phyloP scores from a whole-genome alignment of 768 basidiomycete genomes.

The Xerocomellus amylosporus region DNA sequence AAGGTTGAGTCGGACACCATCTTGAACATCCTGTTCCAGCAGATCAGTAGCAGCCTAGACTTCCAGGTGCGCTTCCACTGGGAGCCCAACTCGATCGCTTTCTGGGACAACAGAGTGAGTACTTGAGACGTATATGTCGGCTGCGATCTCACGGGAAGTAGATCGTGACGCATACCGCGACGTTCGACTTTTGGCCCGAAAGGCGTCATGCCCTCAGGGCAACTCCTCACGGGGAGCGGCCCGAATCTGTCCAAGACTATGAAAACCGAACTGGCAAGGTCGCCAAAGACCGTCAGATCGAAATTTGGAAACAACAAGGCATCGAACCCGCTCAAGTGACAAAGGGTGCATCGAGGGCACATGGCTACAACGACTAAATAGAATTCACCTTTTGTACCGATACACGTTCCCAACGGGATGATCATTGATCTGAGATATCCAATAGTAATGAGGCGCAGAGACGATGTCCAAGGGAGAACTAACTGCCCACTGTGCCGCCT shows the following conservation, averaged over 20 bases:
- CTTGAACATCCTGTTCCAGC: constrained; percentile 65
- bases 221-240: constrained; percentile 79
- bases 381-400: constrained; percentile 3
- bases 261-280: constrained; percentile 58
- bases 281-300: constrained; percentile 71
- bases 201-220: constrained; percentile 76
- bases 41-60: constrained; percentile 67
- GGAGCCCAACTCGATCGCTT: constrained; percentile 73
- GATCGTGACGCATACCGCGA: constrained; percentile 76
- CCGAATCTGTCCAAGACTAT: constrained; percentile 72
- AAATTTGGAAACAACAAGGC: constrained; percentile 69
- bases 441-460: background rate
- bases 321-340: constrained; percentile 37
- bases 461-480: constrained; percentile 2
- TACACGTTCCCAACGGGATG: background rate
- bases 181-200: constrained; percentile 79
- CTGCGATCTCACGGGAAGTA: constrained; percentile 21
- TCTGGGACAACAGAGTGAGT: constrained; percentile 82
- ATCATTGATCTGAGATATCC: background rate
- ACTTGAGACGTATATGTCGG: background rate
- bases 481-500: background rate
- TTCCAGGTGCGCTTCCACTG: constrained; percentile 77
- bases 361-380: constrained; percentile 61
- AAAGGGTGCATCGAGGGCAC: constrained; percentile 36
- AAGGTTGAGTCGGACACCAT: constrained; percentile 80